phyloP scores from a whole-genome alignment of 78 protist species.

The Chrysochromulina tobinii region DNA sequence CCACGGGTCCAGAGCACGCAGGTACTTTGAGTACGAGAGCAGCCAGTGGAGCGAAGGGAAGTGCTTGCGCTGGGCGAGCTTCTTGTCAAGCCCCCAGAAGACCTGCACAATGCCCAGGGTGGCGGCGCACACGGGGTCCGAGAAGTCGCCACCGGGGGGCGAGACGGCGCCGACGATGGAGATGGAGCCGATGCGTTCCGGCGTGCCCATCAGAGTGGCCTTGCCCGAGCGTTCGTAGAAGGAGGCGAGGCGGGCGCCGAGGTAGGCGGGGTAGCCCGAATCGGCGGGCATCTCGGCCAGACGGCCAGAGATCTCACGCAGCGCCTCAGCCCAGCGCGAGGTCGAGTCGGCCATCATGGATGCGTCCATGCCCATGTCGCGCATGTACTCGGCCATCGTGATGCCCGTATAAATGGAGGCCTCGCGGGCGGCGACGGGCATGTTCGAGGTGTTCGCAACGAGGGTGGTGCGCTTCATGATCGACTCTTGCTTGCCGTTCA shows the following conservation, averaged over 20 bases:
- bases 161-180: slow-evolving; percentile 99
- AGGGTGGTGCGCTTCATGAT: slow-evolving; percentile 99
- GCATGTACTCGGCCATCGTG: slow-evolving; percentile 98
- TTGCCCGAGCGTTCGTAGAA: slow-evolving; percentile 99
- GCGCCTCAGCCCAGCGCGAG: slow-evolving; percentile 99
- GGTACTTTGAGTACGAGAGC: slow-evolving; percentile 82
- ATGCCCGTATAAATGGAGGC: slow-evolving; percentile 99
- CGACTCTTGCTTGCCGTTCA: slow-evolving; percentile 79
- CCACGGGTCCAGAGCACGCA: slow-evolving; percentile 80
- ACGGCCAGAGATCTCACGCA: slow-evolving; percentile 99
- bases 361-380: slow-evolving; percentile 99
- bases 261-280: slow-evolving; percentile 99
- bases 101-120: slow-evolving; percentile 99
- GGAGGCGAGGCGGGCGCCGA: slow-evolving; percentile 98
- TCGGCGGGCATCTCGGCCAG: slow-evolving; percentile 99
- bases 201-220: slow-evolving; percentile 92
- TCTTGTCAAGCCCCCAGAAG: slow-evolving; percentile 99
- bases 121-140: slow-evolving; percentile 99
- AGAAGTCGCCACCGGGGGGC: slow-evolving; percentile 99
- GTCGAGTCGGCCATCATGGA: slow-evolving; percentile 98
- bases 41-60: slow-evolving; percentile 99
- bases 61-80: slow-evolving; percentile 99
- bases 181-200: slow-evolving; percentile 95
- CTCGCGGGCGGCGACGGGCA: slow-evolving; percentile 99
- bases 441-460: slow-evolving; percentile 99